Evolutionary conservation across 2,329 filamentous ascomycete species (phyloP).

Genomic region (Ceratocystis destructans): DNA sequence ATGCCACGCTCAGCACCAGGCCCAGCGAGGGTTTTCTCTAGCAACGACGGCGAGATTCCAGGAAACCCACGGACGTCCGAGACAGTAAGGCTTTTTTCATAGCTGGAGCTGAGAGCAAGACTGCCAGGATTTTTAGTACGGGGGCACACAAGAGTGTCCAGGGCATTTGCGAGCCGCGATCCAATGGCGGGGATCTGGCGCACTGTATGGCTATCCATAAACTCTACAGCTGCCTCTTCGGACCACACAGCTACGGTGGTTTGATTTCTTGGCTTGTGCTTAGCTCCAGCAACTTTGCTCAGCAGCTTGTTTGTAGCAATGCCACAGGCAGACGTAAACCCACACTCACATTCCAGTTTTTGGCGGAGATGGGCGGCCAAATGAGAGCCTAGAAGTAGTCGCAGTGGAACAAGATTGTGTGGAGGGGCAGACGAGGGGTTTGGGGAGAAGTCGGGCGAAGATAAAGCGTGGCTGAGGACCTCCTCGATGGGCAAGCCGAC

Average conservation of each 20-base stretch:
- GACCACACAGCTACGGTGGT: slow-evolving; percentile 65
- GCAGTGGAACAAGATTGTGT: slow-evolving; percentile 28
- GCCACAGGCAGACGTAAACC: slow-evolving; percentile 78
- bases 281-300: slow-evolving; percentile 69
- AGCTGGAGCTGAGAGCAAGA: not conserved
- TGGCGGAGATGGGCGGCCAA: slow-evolving; percentile 60
- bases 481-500: not conserved
- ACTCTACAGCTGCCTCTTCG: slow-evolving; percentile 41
- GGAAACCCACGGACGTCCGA: slow-evolving; percentile 30
- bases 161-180: slow-evolving; percentile 47
- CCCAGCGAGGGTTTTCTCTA: slow-evolving; percentile 57
- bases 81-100: not conserved
- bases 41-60: slow-evolving; percentile 45
- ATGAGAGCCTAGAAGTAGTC: slow-evolving; percentile 66
- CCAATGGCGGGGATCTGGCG: slow-evolving; percentile 78
- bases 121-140: not conserved
- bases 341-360: slow-evolving; percentile 58
- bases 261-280: slow-evolving; percentile 77
- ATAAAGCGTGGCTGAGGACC: slow-evolving; percentile 4
- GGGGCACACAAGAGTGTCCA: slow-evolving; percentile 28
- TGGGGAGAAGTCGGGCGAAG: not conserved
- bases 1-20: slow-evolving; percentile 58
- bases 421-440: slow-evolving; percentile 2
- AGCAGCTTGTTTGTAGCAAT: slow-evolving; percentile 78
- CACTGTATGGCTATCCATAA: slow-evolving; percentile 64